phyloP scores from a whole-genome alignment of 2,329 filamentous ascomycete genomes.

The Graphilbum ipis-grandicollis region DNA sequence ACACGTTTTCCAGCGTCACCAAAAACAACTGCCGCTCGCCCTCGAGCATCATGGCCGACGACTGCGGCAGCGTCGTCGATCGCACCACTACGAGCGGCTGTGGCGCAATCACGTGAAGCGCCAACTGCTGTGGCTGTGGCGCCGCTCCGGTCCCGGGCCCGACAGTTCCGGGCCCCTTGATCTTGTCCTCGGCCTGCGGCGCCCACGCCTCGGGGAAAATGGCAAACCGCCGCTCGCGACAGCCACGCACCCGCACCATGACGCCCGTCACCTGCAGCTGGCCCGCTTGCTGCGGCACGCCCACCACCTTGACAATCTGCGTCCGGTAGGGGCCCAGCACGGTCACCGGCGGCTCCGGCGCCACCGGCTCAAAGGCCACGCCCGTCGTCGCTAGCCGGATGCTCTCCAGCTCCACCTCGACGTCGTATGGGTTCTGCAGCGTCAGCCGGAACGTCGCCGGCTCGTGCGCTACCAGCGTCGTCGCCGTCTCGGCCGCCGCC shows the following conservation, averaged over 20 bases:
- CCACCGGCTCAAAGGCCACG: conserved; percentile 17
- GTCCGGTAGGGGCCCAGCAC: conserved; percentile 67
- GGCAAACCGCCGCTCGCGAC: conserved; percentile 65
- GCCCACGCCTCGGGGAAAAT: conserved; percentile 68
- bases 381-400: conserved; percentile 61
- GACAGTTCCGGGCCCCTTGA: no score
- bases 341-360: conserved; percentile 31
- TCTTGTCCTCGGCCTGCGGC: conserved; percentile 49
- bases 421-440: conserved; percentile 86
- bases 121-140: conserved; percentile 25
- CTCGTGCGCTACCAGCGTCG: conserved; percentile 67
- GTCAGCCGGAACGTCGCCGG: conserved; percentile 62
- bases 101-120: conserved; percentile 57
- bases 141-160: no score
- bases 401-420: conserved; percentile 77
- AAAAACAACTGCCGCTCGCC: conserved; percentile 67
- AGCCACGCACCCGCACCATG: conserved; percentile 62
- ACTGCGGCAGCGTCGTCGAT: conserved; percentile 63
- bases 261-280: conserved; percentile 61
- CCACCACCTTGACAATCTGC: conserved; percentile 57
- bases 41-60: conserved; percentile 81
- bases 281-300: conserved; percentile 50
- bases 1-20: conserved; percentile 66
- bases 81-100: conserved; percentile 66
- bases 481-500: conserved; percentile 46